Evolutionary conservation across 2,329 filamentous ascomycete genomes (phyloP).

Genomic region (Arthrobotrys iridis): DNA sequence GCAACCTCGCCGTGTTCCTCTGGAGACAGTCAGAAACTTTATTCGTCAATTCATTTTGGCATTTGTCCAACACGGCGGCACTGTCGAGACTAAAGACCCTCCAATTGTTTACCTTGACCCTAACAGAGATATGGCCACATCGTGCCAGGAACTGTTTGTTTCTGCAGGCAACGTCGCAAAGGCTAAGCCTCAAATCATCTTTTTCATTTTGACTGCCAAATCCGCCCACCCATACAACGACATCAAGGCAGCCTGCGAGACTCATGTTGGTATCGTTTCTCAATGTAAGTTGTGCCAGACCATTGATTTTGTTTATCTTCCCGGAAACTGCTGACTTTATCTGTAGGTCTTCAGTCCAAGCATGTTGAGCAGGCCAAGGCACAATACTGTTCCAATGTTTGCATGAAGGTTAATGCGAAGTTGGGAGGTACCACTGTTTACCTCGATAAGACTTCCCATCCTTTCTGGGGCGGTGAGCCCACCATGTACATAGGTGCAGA

Average conservation of each 20-base stretch:
- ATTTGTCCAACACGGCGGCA: conserved; percentile 72
- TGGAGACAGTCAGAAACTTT: conserved; percentile 66
- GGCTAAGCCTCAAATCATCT: conserved; percentile 75
- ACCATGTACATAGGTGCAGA: conserved; percentile 92
- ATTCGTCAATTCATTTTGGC: conserved; percentile 70
- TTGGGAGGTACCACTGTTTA: conserved; percentile 80
- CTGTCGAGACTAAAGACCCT: conserved; percentile 65
- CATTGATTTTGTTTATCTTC: neutral
- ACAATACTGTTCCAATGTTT: conserved; percentile 92
- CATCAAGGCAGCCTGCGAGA: conserved; percentile 89
- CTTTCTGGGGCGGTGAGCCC: conserved; percentile 64
- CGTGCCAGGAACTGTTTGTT: conserved; percentile 69
- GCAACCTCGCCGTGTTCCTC: conserved; percentile 66
- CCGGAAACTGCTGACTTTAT: conserved; percentile 11
- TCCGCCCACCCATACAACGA: conserved; percentile 79
- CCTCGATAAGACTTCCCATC: conserved; percentile 60
- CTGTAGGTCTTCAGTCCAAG: conserved; percentile 72
- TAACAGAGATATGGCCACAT: conserved; percentile 65
- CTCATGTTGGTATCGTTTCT: conserved; percentile 81
- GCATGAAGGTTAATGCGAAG: conserved; percentile 97
- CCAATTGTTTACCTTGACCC: conserved; percentile 62
- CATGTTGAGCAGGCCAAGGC: conserved; percentile 76
- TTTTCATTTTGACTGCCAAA: conserved; percentile 79
- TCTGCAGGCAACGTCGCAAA: conserved; percentile 67
- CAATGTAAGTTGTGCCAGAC: conserved; percentile 66